Conservation (phyloP, 2,329 filamentous ascomycete genomes). For the Colletotrichum sp. region DNA sequence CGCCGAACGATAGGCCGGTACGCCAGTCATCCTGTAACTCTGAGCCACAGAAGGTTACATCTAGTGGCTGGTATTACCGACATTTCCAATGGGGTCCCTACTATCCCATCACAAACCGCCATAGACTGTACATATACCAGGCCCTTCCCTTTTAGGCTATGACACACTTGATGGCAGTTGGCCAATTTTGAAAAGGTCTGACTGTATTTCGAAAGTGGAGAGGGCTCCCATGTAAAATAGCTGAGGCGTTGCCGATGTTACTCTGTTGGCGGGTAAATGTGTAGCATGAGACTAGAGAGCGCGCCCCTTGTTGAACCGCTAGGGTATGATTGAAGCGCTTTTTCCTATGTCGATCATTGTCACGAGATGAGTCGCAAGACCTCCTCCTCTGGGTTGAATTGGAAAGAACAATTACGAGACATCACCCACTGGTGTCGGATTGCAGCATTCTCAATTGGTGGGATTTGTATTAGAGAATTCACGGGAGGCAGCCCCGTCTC, state of each 20-base stretch:
- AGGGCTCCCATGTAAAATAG: rapidly evolving
- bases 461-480: background rate
- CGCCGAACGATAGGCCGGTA: background rate
- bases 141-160: background rate
- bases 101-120: rapidly evolving
- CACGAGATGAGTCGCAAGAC: background rate
- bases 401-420: background rate
- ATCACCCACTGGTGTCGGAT: background rate
- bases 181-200: background rate
- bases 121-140: background rate
- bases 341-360: background rate
- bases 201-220: background rate
- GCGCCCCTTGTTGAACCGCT: background rate
- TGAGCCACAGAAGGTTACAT: background rate
- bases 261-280: background rate
- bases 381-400: background rate
- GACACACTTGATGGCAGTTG: background rate
- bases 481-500: background rate
- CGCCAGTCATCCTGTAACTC: rapidly evolving
- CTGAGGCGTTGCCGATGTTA: background rate
- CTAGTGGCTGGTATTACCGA: background rate
- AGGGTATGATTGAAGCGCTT: background rate
- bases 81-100: background rate
- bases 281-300: background rate
- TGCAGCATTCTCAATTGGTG: background rate